Evolutionary conservation across 192 early-diverging fungal genomes (phyloP).

Genomic region (Physocladia obscura): DNA sequence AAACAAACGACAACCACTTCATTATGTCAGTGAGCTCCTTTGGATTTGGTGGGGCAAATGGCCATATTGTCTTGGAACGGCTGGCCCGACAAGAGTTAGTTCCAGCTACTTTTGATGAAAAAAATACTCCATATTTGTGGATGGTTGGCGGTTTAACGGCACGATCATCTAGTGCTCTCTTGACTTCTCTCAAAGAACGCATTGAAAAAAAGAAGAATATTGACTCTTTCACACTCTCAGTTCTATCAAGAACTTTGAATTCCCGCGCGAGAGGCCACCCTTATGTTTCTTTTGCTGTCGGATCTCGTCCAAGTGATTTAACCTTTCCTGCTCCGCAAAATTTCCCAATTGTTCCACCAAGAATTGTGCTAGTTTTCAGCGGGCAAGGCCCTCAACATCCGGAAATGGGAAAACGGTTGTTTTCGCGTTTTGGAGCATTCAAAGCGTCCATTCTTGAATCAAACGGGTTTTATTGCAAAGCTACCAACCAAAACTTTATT

Average conservation of each 20-base stretch:
- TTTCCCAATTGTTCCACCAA: not conserved
- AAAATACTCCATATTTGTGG: not conserved
- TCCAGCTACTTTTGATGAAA: not conserved
- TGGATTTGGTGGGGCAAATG: constrained; percentile 34
- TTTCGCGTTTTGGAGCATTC: constrained; percentile 16
- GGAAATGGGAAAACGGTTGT: constrained; percentile 26
- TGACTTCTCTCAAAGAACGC: no score
- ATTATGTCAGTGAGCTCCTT: constrained; percentile 33
- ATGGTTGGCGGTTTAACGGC: constrained; percentile 1
- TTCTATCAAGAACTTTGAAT: no score
- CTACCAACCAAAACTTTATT: not conserved
- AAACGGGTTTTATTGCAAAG: constrained; percentile 3
- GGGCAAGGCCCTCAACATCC: constrained; percentile 38
- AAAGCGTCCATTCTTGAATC: not conserved
- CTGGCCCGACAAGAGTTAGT: not conserved
- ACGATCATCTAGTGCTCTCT: constrained; percentile 11
- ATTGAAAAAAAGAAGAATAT: no score
- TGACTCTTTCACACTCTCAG: no score
- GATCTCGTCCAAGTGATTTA: not conserved
- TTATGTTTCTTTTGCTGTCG: constrained; percentile 31
- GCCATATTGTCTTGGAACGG: constrained; percentile 31
- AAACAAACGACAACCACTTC: constrained; percentile 14
- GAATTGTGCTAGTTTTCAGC: constrained; percentile 24
- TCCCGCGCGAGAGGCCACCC: constrained; percentile 22
- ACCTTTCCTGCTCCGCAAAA: not conserved